Conservation (phyloP, 495 filamentous ascomycete species). For the Cercophora samala region DNA sequence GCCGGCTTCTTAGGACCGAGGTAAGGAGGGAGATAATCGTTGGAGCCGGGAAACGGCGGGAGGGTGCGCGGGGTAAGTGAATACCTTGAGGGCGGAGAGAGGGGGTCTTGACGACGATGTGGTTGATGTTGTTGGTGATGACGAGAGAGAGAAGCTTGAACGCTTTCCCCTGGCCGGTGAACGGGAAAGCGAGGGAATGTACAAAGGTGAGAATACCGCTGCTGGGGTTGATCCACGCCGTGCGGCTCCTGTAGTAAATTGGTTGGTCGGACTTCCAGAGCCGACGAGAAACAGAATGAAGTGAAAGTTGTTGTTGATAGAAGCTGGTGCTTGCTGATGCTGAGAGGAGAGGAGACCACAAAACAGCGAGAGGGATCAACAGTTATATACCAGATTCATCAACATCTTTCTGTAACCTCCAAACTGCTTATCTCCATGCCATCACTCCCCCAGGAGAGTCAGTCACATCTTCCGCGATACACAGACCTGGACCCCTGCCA, state of each 20-base stretch:
- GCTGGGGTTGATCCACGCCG: constrained; percentile 22
- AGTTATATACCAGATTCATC: constrained; percentile 7
- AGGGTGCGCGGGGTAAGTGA: constrained; percentile 14
- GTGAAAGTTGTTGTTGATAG: background rate
- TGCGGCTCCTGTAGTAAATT: constrained; percentile 3
- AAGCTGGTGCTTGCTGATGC: constrained; percentile 14
- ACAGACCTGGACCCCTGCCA: background rate
- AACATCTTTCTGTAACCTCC: background rate
- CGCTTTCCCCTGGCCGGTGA: constrained; percentile 19
- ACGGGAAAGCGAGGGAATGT: constrained; percentile 26
- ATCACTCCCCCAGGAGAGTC: constrained; percentile 2
- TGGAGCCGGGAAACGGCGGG: constrained; percentile 8
- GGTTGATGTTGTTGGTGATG: constrained; percentile 5
- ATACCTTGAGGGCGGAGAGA: constrained; percentile 6
- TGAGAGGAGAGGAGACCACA: background rate
- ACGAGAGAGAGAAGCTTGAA: background rate
- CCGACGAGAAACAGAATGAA: constrained; percentile 13
- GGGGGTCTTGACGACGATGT: background rate
- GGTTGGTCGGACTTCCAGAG: constrained; percentile 28
- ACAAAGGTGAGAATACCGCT: constrained; percentile 23
- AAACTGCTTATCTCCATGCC: background rate
- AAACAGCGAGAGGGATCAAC: background rate
- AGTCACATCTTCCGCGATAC: background rate
- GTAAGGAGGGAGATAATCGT: background rate
- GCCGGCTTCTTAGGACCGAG: constrained; percentile 5